Evolutionary conservation across 1,284 basidiomycete genomes (phyloP).

Genomic region (Mycena sp.): DNA sequence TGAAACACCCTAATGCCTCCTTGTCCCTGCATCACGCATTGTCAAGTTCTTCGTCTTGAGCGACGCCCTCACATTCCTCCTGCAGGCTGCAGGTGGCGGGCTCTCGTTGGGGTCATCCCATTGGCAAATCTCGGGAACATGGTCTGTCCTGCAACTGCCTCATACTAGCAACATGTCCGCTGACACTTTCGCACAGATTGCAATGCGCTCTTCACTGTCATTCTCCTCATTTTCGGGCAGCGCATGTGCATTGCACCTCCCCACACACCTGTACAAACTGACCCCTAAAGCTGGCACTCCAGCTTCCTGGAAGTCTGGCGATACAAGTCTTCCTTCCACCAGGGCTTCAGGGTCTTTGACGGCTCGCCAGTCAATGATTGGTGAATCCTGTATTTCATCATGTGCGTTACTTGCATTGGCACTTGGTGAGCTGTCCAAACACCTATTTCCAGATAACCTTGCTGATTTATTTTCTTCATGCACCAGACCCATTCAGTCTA

Average conservation of each 20-base stretch:
- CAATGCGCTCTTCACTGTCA: slow-evolving; percentile 1
- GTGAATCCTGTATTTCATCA: slow-evolving; percentile 11
- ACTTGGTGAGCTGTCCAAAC: too few species aligned
- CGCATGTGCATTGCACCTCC: background rate
- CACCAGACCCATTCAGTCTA: slow-evolving; percentile 24
- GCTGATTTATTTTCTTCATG: too few species aligned
- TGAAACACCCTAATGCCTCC: too few species aligned
- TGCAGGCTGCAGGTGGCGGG: background rate
- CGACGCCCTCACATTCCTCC: background rate
- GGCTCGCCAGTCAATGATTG: slow-evolving; percentile 14
- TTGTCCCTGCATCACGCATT: background rate
- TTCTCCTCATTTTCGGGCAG: slow-evolving; percentile 4
- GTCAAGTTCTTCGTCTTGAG: slow-evolving; percentile 3
- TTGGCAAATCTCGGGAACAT: background rate
- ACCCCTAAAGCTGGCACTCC: background rate
- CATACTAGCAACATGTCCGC: too few species aligned
- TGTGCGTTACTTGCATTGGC: slow-evolving; percentile 15
- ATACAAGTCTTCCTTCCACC: background rate
- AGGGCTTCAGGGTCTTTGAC: background rate
- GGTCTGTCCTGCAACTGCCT: background rate
- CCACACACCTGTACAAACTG: too few species aligned
- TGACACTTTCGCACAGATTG: background rate
- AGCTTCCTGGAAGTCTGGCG: background rate
- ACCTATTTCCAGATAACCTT: too few species aligned
- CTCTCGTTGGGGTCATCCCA: background rate